Conservation (phyloP, 768 basidiomycete species). For the Hypsizygus marmoreus region DNA sequence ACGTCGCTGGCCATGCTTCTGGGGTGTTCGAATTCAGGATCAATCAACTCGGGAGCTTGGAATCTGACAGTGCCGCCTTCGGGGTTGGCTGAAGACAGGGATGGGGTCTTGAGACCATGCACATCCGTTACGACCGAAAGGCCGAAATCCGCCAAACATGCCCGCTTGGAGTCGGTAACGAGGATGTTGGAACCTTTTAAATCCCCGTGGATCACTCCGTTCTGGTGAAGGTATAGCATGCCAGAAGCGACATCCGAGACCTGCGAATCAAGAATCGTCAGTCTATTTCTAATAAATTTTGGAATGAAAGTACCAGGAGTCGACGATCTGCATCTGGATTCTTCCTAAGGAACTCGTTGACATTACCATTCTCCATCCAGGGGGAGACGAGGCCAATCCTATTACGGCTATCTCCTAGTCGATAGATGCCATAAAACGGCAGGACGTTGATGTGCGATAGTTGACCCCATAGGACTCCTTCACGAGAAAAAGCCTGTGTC, state of each 20-base stretch:
- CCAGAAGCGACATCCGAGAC: constrained; percentile 33
- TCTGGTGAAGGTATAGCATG: constrained; percentile 34
- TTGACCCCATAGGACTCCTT: constrained; percentile 21
- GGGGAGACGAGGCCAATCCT: constrained; percentile 39
- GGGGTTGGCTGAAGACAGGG: constrained; percentile 18
- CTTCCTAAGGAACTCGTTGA: constrained; percentile 23
- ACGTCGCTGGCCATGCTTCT: constrained; percentile 15
- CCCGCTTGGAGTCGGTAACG: constrained; percentile 38
- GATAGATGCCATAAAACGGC: constrained; percentile 39
- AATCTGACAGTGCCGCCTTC: constrained; percentile 35
- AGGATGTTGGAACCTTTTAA: constrained; percentile 55
- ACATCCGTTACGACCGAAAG: constrained; percentile 31
- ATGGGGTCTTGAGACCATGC: constrained; percentile 17
- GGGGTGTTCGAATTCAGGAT: constrained; percentile 16
- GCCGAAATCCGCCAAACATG: constrained; percentile 55
- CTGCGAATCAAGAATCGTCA: constrained; percentile 20
- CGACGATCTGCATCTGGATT: constrained; percentile 18
- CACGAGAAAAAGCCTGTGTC: constrained; percentile 20
- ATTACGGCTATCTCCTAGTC: constrained; percentile 22
- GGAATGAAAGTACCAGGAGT: constrained; percentile 16
- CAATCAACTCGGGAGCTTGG: constrained; percentile 37
- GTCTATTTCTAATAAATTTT: constrained; percentile 17
- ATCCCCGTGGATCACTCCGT: constrained; percentile 46
- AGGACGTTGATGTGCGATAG: constrained; percentile 28
- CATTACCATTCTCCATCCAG: constrained; percentile 40